Conservation (phyloP, 495 filamentous ascomycete genomes). For the Penicillium bovifimosum region DNA sequence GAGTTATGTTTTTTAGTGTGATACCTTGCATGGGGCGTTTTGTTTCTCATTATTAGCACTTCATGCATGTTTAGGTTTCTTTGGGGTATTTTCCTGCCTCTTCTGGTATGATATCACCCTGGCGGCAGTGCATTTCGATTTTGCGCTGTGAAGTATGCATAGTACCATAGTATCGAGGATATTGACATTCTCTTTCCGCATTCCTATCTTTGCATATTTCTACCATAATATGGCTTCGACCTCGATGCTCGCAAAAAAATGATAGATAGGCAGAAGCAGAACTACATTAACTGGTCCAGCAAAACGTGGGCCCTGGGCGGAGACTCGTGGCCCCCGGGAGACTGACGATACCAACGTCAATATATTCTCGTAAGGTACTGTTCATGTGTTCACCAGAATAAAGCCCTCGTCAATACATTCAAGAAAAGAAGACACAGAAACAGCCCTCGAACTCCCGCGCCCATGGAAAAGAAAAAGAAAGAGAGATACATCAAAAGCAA, state of each 20-base stretch:
- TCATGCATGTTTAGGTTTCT: constrained; percentile 2
- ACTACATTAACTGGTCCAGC: no score
- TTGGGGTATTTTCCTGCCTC: constrained; percentile 2
- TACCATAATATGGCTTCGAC: no score
- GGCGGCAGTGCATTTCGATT: constrained; percentile 2
- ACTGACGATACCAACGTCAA: no score
- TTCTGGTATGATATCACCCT: constrained; percentile 3
- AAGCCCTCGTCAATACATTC: not conserved
- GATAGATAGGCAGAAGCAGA: no score
- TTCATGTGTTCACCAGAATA: not conserved
- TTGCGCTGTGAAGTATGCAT: not conserved
- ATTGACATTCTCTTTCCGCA: not conserved
- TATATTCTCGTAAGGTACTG: not conserved
- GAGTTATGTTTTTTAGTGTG: constrained; percentile 38
- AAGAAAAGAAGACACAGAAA: not conserved
- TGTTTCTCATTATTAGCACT: constrained; percentile 4
- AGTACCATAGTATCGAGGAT: not conserved
- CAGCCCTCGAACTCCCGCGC: not conserved
- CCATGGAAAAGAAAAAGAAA: not conserved
- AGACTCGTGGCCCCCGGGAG: no score
- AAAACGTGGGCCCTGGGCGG: no score
- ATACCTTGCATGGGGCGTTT: not conserved
- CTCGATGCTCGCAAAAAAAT: no score
- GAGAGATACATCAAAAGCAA: not conserved
- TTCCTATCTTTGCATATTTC: no score